Evolutionary conservation across 2,329 filamentous ascomycete species (phyloP).

Genomic region (Colletotrichum karsti): DNA sequence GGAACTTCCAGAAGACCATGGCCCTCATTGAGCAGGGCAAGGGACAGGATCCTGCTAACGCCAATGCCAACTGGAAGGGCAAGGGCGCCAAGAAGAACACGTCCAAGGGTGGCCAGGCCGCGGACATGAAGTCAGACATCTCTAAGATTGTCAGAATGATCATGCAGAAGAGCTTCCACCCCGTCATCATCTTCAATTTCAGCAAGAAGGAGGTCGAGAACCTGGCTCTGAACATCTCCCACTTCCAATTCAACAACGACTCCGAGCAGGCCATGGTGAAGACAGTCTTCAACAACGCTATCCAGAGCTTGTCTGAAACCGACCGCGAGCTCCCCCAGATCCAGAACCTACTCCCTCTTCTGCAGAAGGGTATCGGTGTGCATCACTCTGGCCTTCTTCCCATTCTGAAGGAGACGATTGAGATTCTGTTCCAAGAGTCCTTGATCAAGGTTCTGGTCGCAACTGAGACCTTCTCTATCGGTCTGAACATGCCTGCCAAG

Average conservation of each 20-base stretch:
- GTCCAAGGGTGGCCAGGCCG: constrained; percentile 81
- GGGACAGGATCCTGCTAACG: constrained; percentile 83
- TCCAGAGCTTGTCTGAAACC: constrained; percentile 91
- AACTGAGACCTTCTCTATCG: constrained; percentile 98
- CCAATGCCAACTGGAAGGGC: constrained; percentile 82
- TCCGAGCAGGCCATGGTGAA: constrained; percentile 94
- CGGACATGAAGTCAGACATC: constrained; percentile 79
- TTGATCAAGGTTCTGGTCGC: constrained; percentile 98
- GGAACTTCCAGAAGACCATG: constrained; percentile 98
- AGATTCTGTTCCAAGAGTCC: constrained; percentile 98
- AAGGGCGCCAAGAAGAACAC: constrained; percentile 92
- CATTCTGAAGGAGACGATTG: constrained; percentile 97
- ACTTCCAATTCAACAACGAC: constrained; percentile 93
- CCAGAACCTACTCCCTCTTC: constrained; percentile 84
- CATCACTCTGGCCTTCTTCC: constrained; percentile 96
- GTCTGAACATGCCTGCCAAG: constrained; percentile 98
- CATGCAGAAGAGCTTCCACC: constrained; percentile 96
- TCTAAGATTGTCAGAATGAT: constrained; percentile 99
- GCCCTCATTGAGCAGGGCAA: constrained; percentile 86
- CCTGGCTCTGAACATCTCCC: constrained; percentile 86
- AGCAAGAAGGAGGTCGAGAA: constrained; percentile 97
- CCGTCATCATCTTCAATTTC: constrained; percentile 99
- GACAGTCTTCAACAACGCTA: constrained; percentile 93
- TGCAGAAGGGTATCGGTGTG: constrained; percentile 93
- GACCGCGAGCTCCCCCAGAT: constrained; percentile 92